Percentiles rank a stretch among this genome's conserved stretches.
These are phyloP conservation scores for Colletotrichum aenigma DNA, from an alignment of 2,329 filamentous ascomycete genomes.

Conservation along the genomic window DNA sequence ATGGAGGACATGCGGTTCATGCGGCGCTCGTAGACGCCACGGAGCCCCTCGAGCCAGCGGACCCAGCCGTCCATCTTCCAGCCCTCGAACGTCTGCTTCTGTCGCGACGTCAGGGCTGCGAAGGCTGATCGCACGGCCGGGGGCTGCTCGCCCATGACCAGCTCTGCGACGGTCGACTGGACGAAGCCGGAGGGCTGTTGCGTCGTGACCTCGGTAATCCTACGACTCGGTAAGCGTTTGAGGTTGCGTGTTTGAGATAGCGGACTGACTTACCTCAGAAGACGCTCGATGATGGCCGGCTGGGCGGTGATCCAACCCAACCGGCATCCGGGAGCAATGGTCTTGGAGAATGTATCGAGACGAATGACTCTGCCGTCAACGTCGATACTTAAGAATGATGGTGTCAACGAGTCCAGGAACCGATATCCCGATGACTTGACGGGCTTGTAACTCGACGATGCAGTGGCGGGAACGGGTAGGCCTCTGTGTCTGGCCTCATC, in stretches of 20 bases:
- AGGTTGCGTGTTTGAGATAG: no score
- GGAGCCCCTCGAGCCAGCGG: conserved; percentile 85
- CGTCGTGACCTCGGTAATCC: conserved; percentile 78
- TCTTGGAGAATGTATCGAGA: conserved; percentile 94
- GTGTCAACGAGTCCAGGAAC: conserved; percentile 83
- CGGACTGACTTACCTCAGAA: conserved; percentile 42
- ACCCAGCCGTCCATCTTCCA: conserved; percentile 90
- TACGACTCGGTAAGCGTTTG: conserved; percentile 28
- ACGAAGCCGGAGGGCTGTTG: conserved; percentile 91
- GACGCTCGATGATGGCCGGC: conserved; percentile 75
- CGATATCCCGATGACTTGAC: conserved; percentile 64
- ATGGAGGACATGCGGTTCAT: conserved; percentile 80
- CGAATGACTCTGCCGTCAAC: conserved; percentile 86
- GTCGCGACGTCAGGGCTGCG: conserved; percentile 46
- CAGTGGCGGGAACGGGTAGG: conserved; percentile 28
- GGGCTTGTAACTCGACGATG: conserved; percentile 26
- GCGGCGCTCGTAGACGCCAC: conserved; percentile 82
- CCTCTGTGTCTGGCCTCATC: conserved; percentile 54
- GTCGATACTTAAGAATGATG: conserved; percentile 83
- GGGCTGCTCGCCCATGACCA: conserved; percentile 74
- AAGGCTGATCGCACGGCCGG: conserved; percentile 47
- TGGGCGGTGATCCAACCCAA: conserved; percentile 91
- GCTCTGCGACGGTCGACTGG: conserved; percentile 79
- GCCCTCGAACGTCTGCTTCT: conserved; percentile 55
- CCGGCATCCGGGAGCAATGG: conserved; percentile 85